A percentile compares a stretch with the other conserved stretches of the same genome.
These are phyloP conservation scores for Exophiala viscosa DNA, from an alignment of 2,329 filamentous ascomycete genomes.

Conservation along the genomic window DNA sequence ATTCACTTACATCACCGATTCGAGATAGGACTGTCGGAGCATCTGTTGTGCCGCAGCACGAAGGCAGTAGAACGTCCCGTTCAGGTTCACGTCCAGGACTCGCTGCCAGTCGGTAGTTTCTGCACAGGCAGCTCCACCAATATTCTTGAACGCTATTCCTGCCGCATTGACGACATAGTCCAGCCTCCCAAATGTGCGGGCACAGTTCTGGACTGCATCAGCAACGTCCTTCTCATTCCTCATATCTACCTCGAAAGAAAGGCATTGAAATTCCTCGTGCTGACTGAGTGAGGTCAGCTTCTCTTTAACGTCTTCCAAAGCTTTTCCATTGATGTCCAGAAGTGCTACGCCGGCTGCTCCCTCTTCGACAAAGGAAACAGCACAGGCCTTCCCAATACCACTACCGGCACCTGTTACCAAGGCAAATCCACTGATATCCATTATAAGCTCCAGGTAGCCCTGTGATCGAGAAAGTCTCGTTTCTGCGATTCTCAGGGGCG, in stretches of 20 bases:
- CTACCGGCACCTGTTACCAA: conserved; percentile 16
- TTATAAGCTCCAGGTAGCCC: not conserved
- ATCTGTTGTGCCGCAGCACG: conserved; percentile 42
- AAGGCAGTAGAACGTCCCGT: conserved; percentile 43
- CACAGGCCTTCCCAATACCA: conserved; percentile 16
- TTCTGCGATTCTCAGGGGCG: too few species aligned
- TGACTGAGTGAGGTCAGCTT: not conserved
- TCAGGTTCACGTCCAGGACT: conserved; percentile 43
- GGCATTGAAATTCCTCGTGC: not conserved
- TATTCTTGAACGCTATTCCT: conserved; percentile 28
- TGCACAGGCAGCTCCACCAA: conserved; percentile 22
- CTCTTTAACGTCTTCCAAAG: conserved; percentile 5
- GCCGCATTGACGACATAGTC: conserved; percentile 31
- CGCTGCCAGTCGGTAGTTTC: conserved; percentile 38
- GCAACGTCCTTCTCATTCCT: conserved; percentile 50
- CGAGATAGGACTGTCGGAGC: conserved; percentile 38
- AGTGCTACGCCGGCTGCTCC: conserved; percentile 15
- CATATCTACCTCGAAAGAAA: conserved; percentile 39
- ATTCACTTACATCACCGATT: not conserved
- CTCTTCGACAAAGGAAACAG: conserved; percentile 11
- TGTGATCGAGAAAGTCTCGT: too few species aligned
- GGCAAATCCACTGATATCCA: conserved; percentile 19
- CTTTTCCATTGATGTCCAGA: conserved; percentile 8
- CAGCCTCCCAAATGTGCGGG: conserved; percentile 48
- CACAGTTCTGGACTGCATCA: conserved; percentile 54